Evolutionary conservation across 2,329 filamentous ascomycete genomes (phyloP).

Genomic region (Penicillium frequentans): DNA sequence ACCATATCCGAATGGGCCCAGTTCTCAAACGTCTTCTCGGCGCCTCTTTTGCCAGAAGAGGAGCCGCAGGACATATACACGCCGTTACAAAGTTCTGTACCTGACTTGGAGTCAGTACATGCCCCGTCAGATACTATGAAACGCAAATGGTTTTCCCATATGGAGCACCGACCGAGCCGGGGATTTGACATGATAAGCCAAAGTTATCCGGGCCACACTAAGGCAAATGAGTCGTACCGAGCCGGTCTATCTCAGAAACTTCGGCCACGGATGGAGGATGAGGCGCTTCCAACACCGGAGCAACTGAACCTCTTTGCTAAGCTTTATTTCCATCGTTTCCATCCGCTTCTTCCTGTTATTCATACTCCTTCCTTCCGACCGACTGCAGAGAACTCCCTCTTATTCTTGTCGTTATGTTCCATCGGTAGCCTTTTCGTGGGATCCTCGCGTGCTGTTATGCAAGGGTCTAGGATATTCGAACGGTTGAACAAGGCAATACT

Average conservation of each 20-base stretch:
- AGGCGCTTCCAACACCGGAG: slow-evolving; percentile 14
- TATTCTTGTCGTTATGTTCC: slow-evolving; percentile 40
- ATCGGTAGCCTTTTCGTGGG: slow-evolving; percentile 39
- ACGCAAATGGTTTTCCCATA: slow-evolving; percentile 8
- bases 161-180: background rate
- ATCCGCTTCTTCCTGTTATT: slow-evolving; percentile 15
- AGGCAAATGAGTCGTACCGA: slow-evolving; percentile 17
- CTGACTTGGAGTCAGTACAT: background rate
- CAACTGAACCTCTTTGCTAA: slow-evolving; percentile 21
- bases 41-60: background rate
- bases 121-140: slow-evolving; percentile 1
- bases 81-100: background rate
- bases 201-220: slow-evolving; percentile 1
- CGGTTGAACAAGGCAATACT: slow-evolving; percentile 26
- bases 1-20: slow-evolving; percentile 22
- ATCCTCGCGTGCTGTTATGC: slow-evolving; percentile 27
- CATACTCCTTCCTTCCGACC: slow-evolving; percentile 22
- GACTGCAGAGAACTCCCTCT: slow-evolving; percentile 27
- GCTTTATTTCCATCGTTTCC: slow-evolving; percentile 17
- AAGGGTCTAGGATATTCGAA: slow-evolving; percentile 31
- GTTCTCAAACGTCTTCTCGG: slow-evolving; percentile 2
- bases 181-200: background rate
- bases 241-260: slow-evolving; percentile 18
- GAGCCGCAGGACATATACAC: background rate
- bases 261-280: slow-evolving; percentile 16